These are phyloP conservation scores for Chaetomiaceae sp. DNA, from an alignment of 2,329 filamentous ascomycete genomes.

Conservation along the genomic window DNA sequence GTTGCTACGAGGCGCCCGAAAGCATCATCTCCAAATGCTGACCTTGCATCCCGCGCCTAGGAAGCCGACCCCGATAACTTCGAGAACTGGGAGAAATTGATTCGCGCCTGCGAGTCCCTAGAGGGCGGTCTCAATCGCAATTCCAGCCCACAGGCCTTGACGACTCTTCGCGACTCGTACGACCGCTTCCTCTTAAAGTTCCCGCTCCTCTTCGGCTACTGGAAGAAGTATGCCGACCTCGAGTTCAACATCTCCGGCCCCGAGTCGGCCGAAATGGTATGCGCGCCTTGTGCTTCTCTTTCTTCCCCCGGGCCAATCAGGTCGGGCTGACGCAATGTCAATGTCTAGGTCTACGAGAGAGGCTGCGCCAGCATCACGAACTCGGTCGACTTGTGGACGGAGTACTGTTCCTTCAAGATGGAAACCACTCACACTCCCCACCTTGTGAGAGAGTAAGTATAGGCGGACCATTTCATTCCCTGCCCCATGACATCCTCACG, in stretches of 20 bases:
- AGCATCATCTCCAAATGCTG: not conserved
- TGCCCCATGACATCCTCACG: conserved; percentile 46
- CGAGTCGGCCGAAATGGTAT: conserved; percentile 93
- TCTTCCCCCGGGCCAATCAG: not conserved
- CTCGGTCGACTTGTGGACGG: conserved; percentile 94
- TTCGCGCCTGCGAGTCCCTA: conserved; percentile 74
- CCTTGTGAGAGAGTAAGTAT: conserved; percentile 99
- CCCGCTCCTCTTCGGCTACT: conserved; percentile 93
- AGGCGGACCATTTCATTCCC: conserved; percentile 60
- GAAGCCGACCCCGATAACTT: conserved; percentile 80
- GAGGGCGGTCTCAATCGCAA: conserved; percentile 95
- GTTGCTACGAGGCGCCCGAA: conserved; percentile 30
- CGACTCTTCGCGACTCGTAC: conserved; percentile 80
- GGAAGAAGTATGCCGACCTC: conserved; percentile 98
- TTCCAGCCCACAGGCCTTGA: conserved; percentile 89
- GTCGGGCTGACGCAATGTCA: conserved; percentile 1
- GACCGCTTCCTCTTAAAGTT: conserved; percentile 93
- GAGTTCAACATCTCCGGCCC: conserved; percentile 97
- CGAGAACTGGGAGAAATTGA: conserved; percentile 89
- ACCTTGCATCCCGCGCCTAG: conserved; percentile 31
- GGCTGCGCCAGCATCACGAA: conserved; percentile 88
- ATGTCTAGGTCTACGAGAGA: conserved; percentile 89
- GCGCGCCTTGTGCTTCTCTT: conserved; percentile 23
- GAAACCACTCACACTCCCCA: conserved; percentile 93
- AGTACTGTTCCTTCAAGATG: conserved; percentile 97